Percentiles rank a stretch among this genome's conserved stretches.
Evolutionary conservation across 805 yeast species (phyloP).

Genomic region (Hyphopichia homilentoma): DNA sequence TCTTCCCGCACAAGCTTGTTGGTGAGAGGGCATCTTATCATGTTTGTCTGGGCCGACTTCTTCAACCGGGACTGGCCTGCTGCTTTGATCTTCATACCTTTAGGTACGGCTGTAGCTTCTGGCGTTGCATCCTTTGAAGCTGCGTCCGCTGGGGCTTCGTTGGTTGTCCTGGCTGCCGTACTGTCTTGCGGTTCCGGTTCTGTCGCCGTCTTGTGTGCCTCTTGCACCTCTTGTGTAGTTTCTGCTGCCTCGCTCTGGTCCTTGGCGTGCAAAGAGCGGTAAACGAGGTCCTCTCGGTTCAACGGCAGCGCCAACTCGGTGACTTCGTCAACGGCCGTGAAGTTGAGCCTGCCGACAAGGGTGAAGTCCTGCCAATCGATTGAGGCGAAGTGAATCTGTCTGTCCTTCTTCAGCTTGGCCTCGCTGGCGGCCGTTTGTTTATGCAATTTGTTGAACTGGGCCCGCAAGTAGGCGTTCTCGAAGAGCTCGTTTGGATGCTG

Average conservation of each 20-base stretch:
- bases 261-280: conserved; percentile 57
- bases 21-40: conserved; percentile 76
- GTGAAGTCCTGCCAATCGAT: conserved; percentile 87
- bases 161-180: conserved; percentile 5
- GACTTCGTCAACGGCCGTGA: conserved; percentile 57
- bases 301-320: conserved; percentile 56
- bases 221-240: conserved; percentile 27
- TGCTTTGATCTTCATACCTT: conserved; percentile 62
- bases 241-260: conserved; percentile 15
- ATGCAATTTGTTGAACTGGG: conserved; percentile 45
- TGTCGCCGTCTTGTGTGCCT: not conserved
- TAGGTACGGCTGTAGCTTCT: conserved; percentile 11
- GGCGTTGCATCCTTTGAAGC: conserved; percentile 6
- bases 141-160: conserved; percentile 1
- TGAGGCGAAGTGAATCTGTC: conserved; percentile 56
- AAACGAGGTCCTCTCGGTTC: conserved; percentile 54
- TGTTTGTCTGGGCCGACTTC: conserved; percentile 18
- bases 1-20: conserved; percentile 65
- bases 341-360: conserved; percentile 64
- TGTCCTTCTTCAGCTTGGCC: conserved; percentile 33
- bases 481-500: conserved; percentile 33
- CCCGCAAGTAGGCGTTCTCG: conserved; percentile 49
- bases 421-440: conserved; percentile 25
- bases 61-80: conserved; percentile 66
- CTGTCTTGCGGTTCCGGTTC: conserved; percentile 6